phyloP scores from a whole-genome alignment of 306 rosid species.

The Cicer pinnatifidum region DNA sequence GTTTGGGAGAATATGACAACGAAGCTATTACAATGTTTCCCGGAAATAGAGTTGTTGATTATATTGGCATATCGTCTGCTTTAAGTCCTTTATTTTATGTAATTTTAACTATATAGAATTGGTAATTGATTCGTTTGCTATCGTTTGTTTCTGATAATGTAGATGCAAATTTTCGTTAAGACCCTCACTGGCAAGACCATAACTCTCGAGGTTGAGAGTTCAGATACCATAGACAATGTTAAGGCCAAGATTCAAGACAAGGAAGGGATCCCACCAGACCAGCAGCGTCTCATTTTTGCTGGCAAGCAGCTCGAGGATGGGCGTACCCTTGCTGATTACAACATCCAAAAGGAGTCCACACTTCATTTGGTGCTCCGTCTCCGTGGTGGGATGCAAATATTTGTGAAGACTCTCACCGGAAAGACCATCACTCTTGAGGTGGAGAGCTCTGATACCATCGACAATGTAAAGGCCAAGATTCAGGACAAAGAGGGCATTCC shows the following conservation, averaged over 20 bases:
- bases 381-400: no score
- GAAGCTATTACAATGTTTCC: neutral
- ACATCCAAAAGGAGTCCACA: no score
- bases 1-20: neutral
- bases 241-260: conserved; percentile 15
- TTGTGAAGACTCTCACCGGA: no score
- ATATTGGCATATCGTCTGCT: neutral
- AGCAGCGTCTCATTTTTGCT: neutral
- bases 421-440: no score
- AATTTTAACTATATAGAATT: neutral
- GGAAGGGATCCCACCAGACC: neutral
- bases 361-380: no score
- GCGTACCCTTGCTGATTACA: neutral
- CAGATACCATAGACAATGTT: conserved; percentile 3
- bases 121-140: neutral
- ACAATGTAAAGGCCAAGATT: no score
- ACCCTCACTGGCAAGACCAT: conserved; percentile 30
- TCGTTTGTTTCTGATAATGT: neutral
- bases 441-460: no score
- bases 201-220: neutral
- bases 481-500: no score
- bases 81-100: neutral
- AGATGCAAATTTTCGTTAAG: conserved; percentile 35
- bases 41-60: neutral
- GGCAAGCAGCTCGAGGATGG: neutral